Conservation (phyloP, 1,284 basidiomycete species). For the Pyrrhoderma noxium region DNA sequence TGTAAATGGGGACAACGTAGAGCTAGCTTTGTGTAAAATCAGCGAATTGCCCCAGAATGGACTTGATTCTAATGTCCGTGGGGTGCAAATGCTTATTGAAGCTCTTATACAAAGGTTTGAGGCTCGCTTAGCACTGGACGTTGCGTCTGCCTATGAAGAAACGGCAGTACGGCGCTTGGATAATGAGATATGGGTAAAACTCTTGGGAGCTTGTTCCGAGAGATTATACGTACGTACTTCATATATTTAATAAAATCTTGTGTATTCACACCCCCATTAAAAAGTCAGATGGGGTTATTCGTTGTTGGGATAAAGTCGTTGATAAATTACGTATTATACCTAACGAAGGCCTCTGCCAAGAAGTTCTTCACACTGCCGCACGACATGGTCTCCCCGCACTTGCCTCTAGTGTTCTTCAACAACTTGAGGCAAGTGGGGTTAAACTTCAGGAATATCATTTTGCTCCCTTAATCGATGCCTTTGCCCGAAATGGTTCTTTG, state of each 20-base stretch:
- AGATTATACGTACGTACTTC: constrained; percentile 49
- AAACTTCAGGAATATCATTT: constrained; percentile 63
- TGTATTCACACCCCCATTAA: constrained; percentile 13
- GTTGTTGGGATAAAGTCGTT: constrained; percentile 58
- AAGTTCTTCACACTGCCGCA: constrained; percentile 66
- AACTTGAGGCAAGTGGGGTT: constrained; percentile 42
- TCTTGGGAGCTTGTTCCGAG: constrained; percentile 51
- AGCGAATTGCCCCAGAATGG: constrained; percentile 41
- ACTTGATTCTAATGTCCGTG: constrained; percentile 41
- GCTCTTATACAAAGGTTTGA: constrained; percentile 42
- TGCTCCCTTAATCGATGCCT: constrained; percentile 60
- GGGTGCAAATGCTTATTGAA: constrained; percentile 42
- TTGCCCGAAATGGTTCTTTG: constrained; percentile 43
- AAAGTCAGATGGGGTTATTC: constrained; percentile 58
- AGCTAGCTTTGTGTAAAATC: constrained; percentile 52
- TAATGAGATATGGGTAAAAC: constrained; percentile 49
- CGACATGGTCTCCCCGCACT: constrained; percentile 63
- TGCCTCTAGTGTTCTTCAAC: constrained; percentile 54
- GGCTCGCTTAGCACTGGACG: constrained; percentile 61
- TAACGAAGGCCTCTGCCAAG: constrained; percentile 67
- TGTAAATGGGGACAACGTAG: constrained; percentile 43
- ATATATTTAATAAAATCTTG: not conserved
- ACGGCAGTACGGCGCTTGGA: constrained; percentile 45
- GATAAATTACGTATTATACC: constrained; percentile 46
- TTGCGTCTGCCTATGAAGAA: constrained; percentile 52